Conservation (phyloP, 1,284 basidiomycete genomes). For the Phellopilus nigrolimitatus region DNA sequence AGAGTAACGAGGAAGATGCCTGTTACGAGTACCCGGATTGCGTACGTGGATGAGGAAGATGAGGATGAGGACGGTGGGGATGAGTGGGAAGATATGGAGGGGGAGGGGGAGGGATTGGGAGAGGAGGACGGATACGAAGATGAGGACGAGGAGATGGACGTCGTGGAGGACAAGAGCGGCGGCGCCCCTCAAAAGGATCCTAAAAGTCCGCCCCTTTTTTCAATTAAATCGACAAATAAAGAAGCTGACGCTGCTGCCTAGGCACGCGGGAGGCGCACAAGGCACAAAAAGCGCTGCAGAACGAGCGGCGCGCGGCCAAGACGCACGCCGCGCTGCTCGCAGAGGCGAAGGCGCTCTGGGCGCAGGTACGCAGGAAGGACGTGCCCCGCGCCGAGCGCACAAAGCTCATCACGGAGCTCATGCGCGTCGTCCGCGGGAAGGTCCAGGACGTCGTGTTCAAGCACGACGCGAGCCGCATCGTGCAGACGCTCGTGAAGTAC, state of each 20-base stretch:
- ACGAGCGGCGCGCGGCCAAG: slow-evolving; percentile 68
- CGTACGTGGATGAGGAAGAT: slow-evolving; percentile 6
- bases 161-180: slow-evolving; percentile 22
- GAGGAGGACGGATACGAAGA: slow-evolving; percentile 19
- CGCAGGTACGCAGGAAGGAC: slow-evolving; percentile 72
- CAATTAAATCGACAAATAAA: background rate
- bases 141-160: slow-evolving; percentile 22
- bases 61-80: slow-evolving; percentile 17
- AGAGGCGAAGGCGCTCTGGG: slow-evolving; percentile 79
- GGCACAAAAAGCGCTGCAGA: slow-evolving; percentile 56
- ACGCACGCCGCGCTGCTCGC: slow-evolving; percentile 71
- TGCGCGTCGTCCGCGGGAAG: slow-evolving; percentile 69
- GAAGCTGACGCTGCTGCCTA: slow-evolving; percentile 25
- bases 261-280: slow-evolving; percentile 63
- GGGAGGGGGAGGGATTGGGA: slow-evolving; percentile 27
- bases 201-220: slow-evolving; percentile 45
- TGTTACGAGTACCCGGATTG: slow-evolving; percentile 17
- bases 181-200: slow-evolving; percentile 39
- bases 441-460: slow-evolving; percentile 84
- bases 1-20: slow-evolving; percentile 19
- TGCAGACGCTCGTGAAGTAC: slow-evolving; percentile 83
- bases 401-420: slow-evolving; percentile 66
- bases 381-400: slow-evolving; percentile 68
- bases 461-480: slow-evolving; percentile 84
- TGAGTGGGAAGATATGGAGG: slow-evolving; percentile 14